Conservation (phyloP, 2,329 filamentous ascomycete species). For the Colletotrichum liriopes region DNA sequence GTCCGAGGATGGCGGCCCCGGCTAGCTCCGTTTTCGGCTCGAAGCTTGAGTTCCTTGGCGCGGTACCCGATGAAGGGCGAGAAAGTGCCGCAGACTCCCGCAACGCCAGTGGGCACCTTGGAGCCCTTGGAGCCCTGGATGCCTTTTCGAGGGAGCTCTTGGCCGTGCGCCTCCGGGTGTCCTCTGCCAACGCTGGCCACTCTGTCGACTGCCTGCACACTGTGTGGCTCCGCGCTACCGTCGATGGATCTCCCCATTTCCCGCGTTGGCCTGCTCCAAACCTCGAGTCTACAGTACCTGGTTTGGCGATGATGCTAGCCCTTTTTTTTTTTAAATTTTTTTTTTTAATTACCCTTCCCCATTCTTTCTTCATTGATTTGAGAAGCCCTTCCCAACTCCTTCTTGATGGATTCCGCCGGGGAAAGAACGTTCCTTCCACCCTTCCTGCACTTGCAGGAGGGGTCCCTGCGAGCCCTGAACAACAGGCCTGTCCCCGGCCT, state of each 20-base stretch:
- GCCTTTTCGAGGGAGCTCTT: not conserved
- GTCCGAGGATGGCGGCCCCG: constrained; percentile 11
- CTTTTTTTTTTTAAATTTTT: not conserved
- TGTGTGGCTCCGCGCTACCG: not conserved
- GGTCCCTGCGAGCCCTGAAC: constrained; percentile 30
- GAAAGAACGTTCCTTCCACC: not conserved
- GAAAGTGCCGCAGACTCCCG: constrained; percentile 33
- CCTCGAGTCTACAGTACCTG: not conserved
- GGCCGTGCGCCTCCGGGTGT: constrained; percentile 26
- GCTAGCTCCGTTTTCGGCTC: constrained; percentile 41
- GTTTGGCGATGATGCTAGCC: constrained; percentile 18
- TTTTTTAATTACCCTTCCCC: too few relatives aligned
- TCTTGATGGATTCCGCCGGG: not conserved
- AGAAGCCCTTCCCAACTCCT: not conserved
- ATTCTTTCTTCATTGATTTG: not conserved
- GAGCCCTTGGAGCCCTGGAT: not conserved
- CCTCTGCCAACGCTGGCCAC: not conserved
- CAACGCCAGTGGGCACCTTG: not conserved
- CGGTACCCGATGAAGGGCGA: constrained; percentile 35
- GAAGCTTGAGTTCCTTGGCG: constrained; percentile 39
- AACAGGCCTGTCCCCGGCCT: constrained; percentile 17
- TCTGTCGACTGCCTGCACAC: not conserved
- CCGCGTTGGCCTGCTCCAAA: constrained; percentile 5
- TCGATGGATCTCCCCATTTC: constrained; percentile 35
- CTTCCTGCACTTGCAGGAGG: not conserved